These are phyloP conservation scores for Xylariaceae sp. DNA, from an alignment of 2,329 filamentous ascomycete genomes.

Conservation along the genomic window DNA sequence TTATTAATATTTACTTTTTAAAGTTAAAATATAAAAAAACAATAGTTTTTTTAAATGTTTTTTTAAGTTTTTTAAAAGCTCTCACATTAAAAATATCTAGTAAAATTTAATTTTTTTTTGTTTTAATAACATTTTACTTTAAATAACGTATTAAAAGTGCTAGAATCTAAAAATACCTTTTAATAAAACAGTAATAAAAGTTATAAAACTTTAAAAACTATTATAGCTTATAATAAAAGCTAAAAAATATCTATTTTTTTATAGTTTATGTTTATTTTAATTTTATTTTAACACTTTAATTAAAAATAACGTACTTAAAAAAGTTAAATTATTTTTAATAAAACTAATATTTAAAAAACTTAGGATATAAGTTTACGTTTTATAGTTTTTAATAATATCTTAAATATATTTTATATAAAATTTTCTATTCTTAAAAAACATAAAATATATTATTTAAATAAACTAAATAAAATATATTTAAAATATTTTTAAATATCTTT, in stretches of 20 bases:
- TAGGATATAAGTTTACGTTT: conserved; percentile 4
- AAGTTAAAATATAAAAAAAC: conserved; percentile 1
- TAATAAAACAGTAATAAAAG: conserved; percentile 18
- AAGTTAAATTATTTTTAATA: conserved; percentile 11
- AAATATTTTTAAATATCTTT: conserved; percentile 5
- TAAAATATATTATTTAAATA: conserved; percentile 6
- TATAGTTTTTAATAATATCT: conserved; percentile 9
- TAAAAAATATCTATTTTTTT: not conserved
- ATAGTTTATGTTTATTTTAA: not conserved
- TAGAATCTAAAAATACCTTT: conserved; percentile 7
- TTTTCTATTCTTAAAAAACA: conserved; percentile 1
- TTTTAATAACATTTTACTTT: not conserved
- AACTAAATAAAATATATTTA: conserved; percentile 9
- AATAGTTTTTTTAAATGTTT: not conserved
- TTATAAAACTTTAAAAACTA: conserved; percentile 12
- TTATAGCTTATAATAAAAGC: not conserved
- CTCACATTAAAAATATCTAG: conserved; percentile 3
- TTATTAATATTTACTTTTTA: conserved; percentile 8
- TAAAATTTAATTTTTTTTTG: conserved; percentile 6
- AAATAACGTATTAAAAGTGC: not conserved
- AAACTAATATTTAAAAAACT: conserved; percentile 6
- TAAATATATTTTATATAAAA: conserved; percentile 10
- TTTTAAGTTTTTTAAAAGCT: not conserved
- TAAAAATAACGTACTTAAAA: conserved; percentile 4
- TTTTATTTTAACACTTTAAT: conserved; percentile 10